These are phyloP conservation scores for Xylaria telfairii DNA, from an alignment of 495 filamentous ascomycete genomes.

Conservation along the genomic window DNA sequence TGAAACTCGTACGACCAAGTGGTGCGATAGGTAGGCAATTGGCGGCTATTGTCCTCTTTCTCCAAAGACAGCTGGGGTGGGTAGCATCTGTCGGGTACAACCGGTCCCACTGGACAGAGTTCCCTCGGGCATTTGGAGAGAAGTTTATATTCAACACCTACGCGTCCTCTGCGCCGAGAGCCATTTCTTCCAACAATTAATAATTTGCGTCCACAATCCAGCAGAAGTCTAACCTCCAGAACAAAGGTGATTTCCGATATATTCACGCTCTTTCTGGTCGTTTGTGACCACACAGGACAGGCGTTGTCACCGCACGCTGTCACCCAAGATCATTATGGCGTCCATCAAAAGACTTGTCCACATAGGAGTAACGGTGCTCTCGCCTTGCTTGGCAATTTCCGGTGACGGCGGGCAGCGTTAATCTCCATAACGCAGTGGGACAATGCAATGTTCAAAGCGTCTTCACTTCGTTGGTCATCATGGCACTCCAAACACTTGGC, in stretches of 20 bases:
- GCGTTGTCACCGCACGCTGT: neutral
- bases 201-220: neutral
- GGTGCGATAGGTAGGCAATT: constrained; percentile 15
- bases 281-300: neutral
- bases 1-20: constrained; percentile 16
- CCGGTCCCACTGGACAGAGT: constrained; percentile 15
- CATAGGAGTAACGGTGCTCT: neutral
- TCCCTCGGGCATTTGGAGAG: neutral
- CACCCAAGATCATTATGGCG: neutral
- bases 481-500: neutral
- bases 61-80: constrained; percentile 12
- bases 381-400: neutral
- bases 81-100: constrained; percentile 23
- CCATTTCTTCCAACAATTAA: neutral
- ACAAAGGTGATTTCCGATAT: neutral
- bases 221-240: neutral
- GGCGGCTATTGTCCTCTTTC: constrained; percentile 17
- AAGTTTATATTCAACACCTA: constrained; percentile 7
- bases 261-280: neutral
- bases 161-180: too few relatives aligned
- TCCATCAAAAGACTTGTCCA: neutral
- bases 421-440: neutral
- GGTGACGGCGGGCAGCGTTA: neutral
- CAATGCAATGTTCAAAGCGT: constrained; percentile 1
- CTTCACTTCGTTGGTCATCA: neutral